Percentiles rank a stretch among this genome's conserved stretches.
phyloP scores from a whole-genome alignment of 2,329 filamentous ascomycete genomes.

The Paecilomyces sp. region DNA sequence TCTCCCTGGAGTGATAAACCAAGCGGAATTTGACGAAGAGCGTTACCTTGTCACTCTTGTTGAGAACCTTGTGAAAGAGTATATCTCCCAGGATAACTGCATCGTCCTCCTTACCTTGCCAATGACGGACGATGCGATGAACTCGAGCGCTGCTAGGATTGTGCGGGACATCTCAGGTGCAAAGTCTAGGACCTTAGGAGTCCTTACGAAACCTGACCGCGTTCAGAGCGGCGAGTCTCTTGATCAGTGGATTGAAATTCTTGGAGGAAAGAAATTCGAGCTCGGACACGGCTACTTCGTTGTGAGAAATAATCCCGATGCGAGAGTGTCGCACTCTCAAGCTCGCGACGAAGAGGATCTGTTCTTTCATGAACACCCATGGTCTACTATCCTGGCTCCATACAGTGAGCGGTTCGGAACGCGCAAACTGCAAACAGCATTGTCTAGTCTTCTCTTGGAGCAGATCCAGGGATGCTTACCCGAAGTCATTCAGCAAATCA shows the following conservation, averaged over 20 bases:
- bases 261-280: constrained; percentile 54
- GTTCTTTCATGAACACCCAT: constrained; percentile 46
- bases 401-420: constrained; percentile 48
- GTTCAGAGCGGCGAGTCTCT: constrained; percentile 47
- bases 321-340: constrained; percentile 34
- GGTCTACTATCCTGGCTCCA: constrained; percentile 33
- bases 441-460: constrained; percentile 43
- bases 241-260: constrained; percentile 56
- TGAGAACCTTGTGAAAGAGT: constrained; percentile 60
- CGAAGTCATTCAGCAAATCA: constrained; percentile 32
- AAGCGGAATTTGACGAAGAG: constrained; percentile 56
- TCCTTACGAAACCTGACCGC: constrained; percentile 80
- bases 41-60: constrained; percentile 66
- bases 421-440: constrained; percentile 37
- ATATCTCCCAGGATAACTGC: constrained; percentile 62
- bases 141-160: constrained; percentile 62
- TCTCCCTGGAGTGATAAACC: constrained; percentile 73
- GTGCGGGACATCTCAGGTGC: constrained; percentile 51
- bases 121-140: constrained; percentile 72
- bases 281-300: constrained; percentile 73
- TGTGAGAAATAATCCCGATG: constrained; percentile 53
- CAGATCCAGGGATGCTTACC: constrained; percentile 38
- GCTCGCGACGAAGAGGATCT: constrained; percentile 43
- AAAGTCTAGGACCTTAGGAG: constrained; percentile 57
- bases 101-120: constrained; percentile 71